Base-by-base conservation (phyloP, 139 green algal species). In the Chlamydomonas incerta region DNA sequence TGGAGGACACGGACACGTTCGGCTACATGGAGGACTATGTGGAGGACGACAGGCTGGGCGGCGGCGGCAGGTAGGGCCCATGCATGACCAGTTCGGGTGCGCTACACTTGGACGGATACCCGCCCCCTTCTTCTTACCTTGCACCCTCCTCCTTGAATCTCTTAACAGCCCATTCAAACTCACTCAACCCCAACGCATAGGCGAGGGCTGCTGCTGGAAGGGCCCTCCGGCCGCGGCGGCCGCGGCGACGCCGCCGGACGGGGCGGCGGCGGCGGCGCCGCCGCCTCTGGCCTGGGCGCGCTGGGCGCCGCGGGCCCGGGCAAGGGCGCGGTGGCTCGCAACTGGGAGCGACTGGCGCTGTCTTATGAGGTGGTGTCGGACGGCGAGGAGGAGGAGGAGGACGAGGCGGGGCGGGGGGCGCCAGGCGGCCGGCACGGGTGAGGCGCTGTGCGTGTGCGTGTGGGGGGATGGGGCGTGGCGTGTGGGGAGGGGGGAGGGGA, bases 1-100 rank as follows among this genome's bases (percentile, higher is more conserved):
- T 83, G 35, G 75, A 83, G 75, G 75, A 83, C 2, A 83, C 75
- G 11, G 80, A 85, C 80, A 87, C 87, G 11, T 88, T 90, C 15
- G 92, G 93, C 11, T 90, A 91, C 47, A 88, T 96, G 76, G 95
- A 96, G 28, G 92, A 94, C 67, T 97, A 97, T 74, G 94, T 95
- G 35, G 91, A 91, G 55, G 65, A 81, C 31, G 86, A 89, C 28
- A 15, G 17, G 20, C 60, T 66, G 60, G 18, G 76, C 58, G 15
- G n/a, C 26, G 33, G 18, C 35, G 17, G 71, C 35, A 55, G 21
- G 60, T 60, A 24, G 71, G 23, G n/a, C n/a, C n/a, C n/a, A n/a
- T n/a, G n/a, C n/a, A n/a, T n/a, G n/a, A n/a, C n/a, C n/a, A n/a
- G n/a, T n/a, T n/a, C n/a, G n/a, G n/a, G n/a, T n/a, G n/a, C n/a